A percentile compares a stretch with the other conserved stretches of the same genome.
Conservation (phyloP, 345 rosid species). For the Syzygium aromaticum region DNA sequence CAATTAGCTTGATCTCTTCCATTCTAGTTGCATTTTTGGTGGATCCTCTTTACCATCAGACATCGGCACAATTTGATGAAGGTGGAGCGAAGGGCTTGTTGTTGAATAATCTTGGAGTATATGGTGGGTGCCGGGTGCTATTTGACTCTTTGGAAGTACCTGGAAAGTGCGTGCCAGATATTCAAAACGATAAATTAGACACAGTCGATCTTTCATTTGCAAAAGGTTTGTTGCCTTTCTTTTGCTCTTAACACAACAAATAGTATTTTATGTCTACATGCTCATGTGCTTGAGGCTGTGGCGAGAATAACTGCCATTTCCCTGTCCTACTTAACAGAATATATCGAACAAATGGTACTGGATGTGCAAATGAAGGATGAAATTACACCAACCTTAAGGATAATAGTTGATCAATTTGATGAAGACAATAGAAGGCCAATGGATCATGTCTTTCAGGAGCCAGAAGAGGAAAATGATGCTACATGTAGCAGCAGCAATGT, state of each 20-base stretch:
- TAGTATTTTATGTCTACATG: not conserved
- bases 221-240: conserved; percentile 46
- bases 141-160: conserved; percentile 89
- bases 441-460: conserved; percentile 36
- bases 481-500: conserved; percentile 27
- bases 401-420: conserved; percentile 57
- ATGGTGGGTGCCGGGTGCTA: conserved; percentile 79
- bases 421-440: conserved; percentile 56
- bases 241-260: not conserved
- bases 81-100: conserved; percentile 93
- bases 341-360: conserved; percentile 55
- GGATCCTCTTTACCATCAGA: conserved; percentile 95
- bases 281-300: not conserved
- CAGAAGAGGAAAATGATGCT: conserved; percentile 25
- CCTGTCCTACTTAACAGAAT: conserved; percentile 36
- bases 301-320: not conserved
- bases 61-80: conserved; percentile 97
- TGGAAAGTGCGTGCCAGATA: conserved; percentile 49
- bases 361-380: conserved; percentile 58
- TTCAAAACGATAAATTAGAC: conserved; percentile 40
- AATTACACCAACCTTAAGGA: conserved; percentile 65
- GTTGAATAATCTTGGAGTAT: conserved; percentile 86
- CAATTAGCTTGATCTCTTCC: not conserved
- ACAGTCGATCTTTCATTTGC: conserved; percentile 66
- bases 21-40: conserved; percentile 83